These are phyloP conservation scores for Cryptosporidium muris DNA, from an alignment of 169 alveolate species.

Conservation along the genomic window DNA sequence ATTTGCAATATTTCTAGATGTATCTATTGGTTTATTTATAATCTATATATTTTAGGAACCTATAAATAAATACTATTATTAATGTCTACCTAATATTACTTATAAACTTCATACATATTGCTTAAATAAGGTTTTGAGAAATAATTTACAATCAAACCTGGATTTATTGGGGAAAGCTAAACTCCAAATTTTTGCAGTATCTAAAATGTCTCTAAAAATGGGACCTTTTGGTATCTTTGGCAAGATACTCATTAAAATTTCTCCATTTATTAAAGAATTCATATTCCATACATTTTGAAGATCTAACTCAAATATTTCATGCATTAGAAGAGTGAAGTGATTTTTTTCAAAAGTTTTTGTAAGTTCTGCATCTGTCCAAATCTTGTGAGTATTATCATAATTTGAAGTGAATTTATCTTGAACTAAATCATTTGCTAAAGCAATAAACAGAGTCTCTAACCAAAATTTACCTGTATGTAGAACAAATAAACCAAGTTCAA, in stretches of 20 bases:
- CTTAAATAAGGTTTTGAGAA: too few relatives aligned
- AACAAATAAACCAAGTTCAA: constrained; percentile 49
- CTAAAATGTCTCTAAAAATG: constrained; percentile 29
- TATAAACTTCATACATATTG: too few relatives aligned
- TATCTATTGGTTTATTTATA: too few relatives aligned
- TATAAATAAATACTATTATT: too few relatives aligned
- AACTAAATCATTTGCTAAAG: constrained; percentile 24
- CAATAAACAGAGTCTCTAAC: constrained; percentile 33
- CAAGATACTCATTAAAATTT: constrained; percentile 7
- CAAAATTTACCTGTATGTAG: constrained; percentile 31
- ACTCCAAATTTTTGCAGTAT: constrained; percentile 21
- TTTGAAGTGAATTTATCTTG: neutral
- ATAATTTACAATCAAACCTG: too few relatives aligned
- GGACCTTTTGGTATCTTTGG: constrained; percentile 55
- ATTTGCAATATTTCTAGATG: too few relatives aligned
- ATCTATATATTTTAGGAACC: too few relatives aligned
- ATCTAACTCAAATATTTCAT: constrained; percentile 11
- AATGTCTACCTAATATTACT: too few relatives aligned
- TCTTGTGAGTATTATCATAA: neutral
- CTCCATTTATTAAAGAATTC: constrained; percentile 33
- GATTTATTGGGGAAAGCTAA: constrained; percentile 37
- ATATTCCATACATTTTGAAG: constrained; percentile 13
- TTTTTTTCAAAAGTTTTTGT: constrained; percentile 4
- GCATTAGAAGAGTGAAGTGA: constrained; percentile 5
- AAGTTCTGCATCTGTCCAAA: constrained; percentile 37